Percentiles rank a stretch among this genome's conserved stretches.
Conservation (phyloP, 257 asterid species). For the Nicotiana otophora region DNA sequence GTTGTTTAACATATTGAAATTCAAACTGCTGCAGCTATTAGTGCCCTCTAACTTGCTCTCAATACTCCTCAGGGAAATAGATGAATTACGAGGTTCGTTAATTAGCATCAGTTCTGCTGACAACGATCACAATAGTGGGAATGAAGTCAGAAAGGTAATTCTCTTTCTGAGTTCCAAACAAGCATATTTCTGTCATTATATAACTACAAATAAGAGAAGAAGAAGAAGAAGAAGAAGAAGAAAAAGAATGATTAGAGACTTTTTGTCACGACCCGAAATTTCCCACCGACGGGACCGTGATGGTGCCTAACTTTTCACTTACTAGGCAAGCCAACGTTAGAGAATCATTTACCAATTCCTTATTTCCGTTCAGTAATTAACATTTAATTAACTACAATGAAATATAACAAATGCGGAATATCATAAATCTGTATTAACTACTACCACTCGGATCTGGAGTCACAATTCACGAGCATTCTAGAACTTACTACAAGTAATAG, state of each 20-base stretch:
- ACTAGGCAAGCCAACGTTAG: too few species aligned
- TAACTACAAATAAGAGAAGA: not conserved
- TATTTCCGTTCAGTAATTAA: too few species aligned
- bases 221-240: not conserved
- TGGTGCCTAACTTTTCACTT: too few species aligned
- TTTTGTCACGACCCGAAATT: too few species aligned
- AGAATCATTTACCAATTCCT: too few species aligned
- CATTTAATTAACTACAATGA: too few species aligned
- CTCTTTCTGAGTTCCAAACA: not conserved
- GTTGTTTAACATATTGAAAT: not conserved
- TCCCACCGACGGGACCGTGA: too few species aligned
- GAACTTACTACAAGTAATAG: too few species aligned
- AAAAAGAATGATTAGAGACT: not conserved
- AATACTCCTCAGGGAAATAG: slow-evolving; percentile 54
- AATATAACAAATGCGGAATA: too few species aligned
- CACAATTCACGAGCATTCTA: too few species aligned
- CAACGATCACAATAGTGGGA: slow-evolving; percentile 38
- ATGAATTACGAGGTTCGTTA: slow-evolving; percentile 40
- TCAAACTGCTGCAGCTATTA: slow-evolving; percentile 2
- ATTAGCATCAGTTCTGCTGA: slow-evolving; percentile 22
- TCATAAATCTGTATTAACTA: too few species aligned
- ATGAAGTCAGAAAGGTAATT: slow-evolving; percentile 63
- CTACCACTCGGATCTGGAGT: too few species aligned
- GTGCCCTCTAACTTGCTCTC: slow-evolving; percentile 15
- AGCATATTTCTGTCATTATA: not conserved